Conservation (phyloP, 495 filamentous ascomycete species). For the Pseudoneurospora amorphoporcata region DNA sequence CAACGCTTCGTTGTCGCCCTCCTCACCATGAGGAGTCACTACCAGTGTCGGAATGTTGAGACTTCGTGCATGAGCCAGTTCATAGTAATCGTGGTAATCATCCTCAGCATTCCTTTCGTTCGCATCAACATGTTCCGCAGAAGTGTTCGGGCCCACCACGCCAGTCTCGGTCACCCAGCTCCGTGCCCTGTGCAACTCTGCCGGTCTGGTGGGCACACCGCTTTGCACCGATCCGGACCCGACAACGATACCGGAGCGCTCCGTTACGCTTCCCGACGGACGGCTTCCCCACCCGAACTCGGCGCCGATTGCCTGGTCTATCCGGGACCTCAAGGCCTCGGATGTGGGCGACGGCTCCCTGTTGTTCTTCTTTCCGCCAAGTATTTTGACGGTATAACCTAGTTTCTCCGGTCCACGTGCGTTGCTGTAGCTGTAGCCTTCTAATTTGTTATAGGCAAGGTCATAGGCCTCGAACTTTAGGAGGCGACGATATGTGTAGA, state of each 20-base stretch:
- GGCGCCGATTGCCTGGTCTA: slow-evolving; percentile 25
- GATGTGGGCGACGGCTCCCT: not conserved
- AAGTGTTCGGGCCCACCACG: not conserved
- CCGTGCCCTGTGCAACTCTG: slow-evolving; percentile 3
- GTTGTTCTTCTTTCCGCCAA: not conserved
- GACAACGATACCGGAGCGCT: slow-evolving; percentile 3
- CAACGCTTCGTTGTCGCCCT: slow-evolving; percentile 10
- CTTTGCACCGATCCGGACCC: slow-evolving; percentile 16
- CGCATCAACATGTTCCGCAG: not conserved
- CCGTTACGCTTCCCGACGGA: not conserved
- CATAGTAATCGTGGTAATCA: not conserved
- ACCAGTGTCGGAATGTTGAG: slow-evolving; percentile 8
- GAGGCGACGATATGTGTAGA: slow-evolving; percentile 29
- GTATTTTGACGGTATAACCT: slow-evolving; percentile 9
- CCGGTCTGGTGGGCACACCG: slow-evolving; percentile 2
- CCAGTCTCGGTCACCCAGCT: slow-evolving; percentile 18
- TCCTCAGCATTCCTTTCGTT: slow-evolving; percentile 4
- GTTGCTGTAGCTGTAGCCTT: slow-evolving; percentile 11
- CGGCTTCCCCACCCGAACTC: slow-evolving; percentile 30
- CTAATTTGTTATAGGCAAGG: slow-evolving; percentile 7
- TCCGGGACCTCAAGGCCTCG: slow-evolving; percentile 13
- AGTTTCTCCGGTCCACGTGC: slow-evolving; percentile 8
- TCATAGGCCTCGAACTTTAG: slow-evolving; percentile 35
- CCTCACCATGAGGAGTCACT: slow-evolving; percentile 3
- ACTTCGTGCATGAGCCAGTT: not conserved